Conservation (phyloP, 768 basidiomycete species). For the Candolleomyces eurysporus region DNA sequence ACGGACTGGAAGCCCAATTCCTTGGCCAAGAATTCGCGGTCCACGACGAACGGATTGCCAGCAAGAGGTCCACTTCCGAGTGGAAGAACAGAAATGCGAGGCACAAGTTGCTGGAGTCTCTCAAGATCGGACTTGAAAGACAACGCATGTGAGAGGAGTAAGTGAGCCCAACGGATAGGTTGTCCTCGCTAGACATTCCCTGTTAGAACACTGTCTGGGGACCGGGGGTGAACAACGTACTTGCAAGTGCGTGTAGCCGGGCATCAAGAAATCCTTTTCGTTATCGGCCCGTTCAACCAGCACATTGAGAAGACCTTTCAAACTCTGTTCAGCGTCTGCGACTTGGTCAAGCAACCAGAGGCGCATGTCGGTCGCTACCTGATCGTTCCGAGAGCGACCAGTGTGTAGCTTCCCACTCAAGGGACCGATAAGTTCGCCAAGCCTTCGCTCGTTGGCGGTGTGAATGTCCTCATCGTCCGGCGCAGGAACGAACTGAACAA, state of each 20-base stretch:
- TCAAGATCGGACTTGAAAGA: constrained; percentile 90
- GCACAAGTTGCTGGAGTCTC: constrained; percentile 77
- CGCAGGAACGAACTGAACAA: constrained; percentile 63
- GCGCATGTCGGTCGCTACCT: constrained; percentile 98
- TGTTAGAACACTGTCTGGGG: not conserved
- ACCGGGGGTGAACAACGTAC: constrained; percentile 37
- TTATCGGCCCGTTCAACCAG: constrained; percentile 92
- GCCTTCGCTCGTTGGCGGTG: constrained; percentile 94
- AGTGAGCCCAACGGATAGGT: constrained; percentile 98
- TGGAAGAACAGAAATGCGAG: constrained; percentile 90
- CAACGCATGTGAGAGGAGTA: constrained; percentile 91
- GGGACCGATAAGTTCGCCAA: constrained; percentile 90
- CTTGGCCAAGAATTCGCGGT: constrained; percentile 86
- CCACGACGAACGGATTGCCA: constrained; percentile 93
- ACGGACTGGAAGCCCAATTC: constrained; percentile 88
- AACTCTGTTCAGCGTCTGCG: constrained; percentile 56
- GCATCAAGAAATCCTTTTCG: constrained; percentile 87
- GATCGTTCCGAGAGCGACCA: constrained; percentile 95
- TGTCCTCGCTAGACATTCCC: constrained; percentile 75
- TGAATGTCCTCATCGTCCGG: constrained; percentile 99
- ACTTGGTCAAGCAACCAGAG: constrained; percentile 90
- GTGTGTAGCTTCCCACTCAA: constrained; percentile 97
- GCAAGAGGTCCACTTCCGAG: constrained; percentile 94
- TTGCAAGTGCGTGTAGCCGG: constrained; percentile 98
- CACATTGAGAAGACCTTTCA: constrained; percentile 80